Evolutionary conservation across 345 rosid genomes (phyloP).

Genomic region (Camelina sativa): DNA sequence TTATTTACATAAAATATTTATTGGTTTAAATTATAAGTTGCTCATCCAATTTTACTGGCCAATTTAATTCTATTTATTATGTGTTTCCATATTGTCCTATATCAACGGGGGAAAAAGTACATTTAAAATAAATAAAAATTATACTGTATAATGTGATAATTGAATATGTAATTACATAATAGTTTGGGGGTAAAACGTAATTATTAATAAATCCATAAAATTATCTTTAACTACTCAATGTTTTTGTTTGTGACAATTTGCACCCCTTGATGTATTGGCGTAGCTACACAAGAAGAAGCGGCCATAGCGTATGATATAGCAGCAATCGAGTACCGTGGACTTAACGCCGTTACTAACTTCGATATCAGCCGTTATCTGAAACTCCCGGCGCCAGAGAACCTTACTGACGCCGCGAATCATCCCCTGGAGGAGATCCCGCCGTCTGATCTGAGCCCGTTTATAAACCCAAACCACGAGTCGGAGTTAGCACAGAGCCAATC

Average conservation of each 20-base stretch:
- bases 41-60: slow-evolving; percentile 44
- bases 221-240: neutral
- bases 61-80: slow-evolving; percentile 38
- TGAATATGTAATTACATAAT: slow-evolving; percentile 2
- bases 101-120: slow-evolving; percentile 23
- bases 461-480: slow-evolving; percentile 27
- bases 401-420: slow-evolving; percentile 8
- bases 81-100: slow-evolving; percentile 5
- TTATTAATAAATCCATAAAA: neutral
- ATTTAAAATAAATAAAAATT: neutral
- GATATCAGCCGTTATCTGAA: slow-evolving; percentile 78
- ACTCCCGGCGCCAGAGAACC: slow-evolving; percentile 23
- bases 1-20: neutral
- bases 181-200: slow-evolving; percentile 1
- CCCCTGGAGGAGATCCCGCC: slow-evolving; percentile 21
- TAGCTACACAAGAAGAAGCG: slow-evolving; percentile 98
- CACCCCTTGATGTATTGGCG: slow-evolving; percentile 48
- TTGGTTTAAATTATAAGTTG: slow-evolving; percentile 32
- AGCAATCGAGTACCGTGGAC: slow-evolving; percentile 90
- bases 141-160: neutral
- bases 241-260: slow-evolving; percentile 27
- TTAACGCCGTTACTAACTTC: slow-evolving; percentile 92
- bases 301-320: slow-evolving; percentile 93
- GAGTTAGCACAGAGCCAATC: slow-evolving; percentile 34
- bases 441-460: slow-evolving; percentile 22